Base-by-base conservation (phyloP, 2,329 filamentous ascomycete species). In the Leptographium procerum region DNA sequence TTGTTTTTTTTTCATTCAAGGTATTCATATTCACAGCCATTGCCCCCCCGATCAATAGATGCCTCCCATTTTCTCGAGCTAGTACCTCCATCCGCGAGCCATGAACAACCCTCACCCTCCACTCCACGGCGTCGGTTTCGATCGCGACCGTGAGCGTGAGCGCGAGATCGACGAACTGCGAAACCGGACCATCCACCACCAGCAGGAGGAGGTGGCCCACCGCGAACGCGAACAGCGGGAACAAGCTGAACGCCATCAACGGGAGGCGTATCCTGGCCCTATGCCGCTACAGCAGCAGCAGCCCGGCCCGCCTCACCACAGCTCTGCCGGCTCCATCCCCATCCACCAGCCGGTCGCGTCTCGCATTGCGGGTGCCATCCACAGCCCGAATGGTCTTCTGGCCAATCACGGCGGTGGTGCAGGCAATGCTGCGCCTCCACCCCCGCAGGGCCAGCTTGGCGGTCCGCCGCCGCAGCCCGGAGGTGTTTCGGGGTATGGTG, bases 331-430 rank as follows among this genome's bases (percentile, higher is more conserved):
- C 59, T 90, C 91, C 3, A 89, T 96, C 57, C 90, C 91, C 57
- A 86, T 97, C 66, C 92, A 97, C 72, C 92, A 97, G 71, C 92
- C 92, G 6, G 91, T 96, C 60, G 92, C 92, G 62, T 84, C 91
- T 68, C 78, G 91, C 72, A 77, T 90, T 62, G 75, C 87, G 59
- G 87, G 85, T 63, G 87, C 89, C 56, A 95, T 96, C 59, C 92
- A 96, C 69, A 95, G 91, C 52, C 92, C 92, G 1, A 92, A 94
- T 64, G 92, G 92, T 10, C 79, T 97, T 40, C 82, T 97, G 45
- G 83, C 86, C 10, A 89, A 85, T 64, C 84, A 90, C 65, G 84
- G 85, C 56, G 79, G 48, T 9, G 62, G 62, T 10, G 59, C 34
- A 5, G 60, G 60, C n/a, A 59, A 58, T 28, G 56, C 60, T 3